These are phyloP conservation scores for Leucaena leucocephala DNA, from an alignment of 306 rosid species.

Conservation along the genomic window DNA sequence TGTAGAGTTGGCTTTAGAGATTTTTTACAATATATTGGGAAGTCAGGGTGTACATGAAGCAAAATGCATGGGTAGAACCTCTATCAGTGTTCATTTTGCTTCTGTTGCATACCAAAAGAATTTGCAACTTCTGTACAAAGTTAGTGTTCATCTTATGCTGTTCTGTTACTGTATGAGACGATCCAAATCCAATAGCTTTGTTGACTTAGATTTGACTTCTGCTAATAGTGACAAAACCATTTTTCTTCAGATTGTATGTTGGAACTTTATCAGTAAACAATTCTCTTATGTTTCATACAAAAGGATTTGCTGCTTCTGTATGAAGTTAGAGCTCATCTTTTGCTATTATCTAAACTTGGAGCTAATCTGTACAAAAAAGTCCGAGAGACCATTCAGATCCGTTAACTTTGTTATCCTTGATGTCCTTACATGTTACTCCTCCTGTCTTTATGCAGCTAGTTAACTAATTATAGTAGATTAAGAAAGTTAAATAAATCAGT, in stretches of 20 bases:
- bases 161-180: constrained; percentile 5
- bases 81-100: constrained; percentile 35
- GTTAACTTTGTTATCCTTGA: constrained; percentile 1
- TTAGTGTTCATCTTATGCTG: constrained; percentile 33
- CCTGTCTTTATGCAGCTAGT: too few species aligned
- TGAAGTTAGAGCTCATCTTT: constrained; percentile 35
- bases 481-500: too few species aligned
- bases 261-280: not conserved
- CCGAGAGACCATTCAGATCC: not conserved
- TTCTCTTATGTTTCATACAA: constrained; percentile 41
- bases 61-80: constrained; percentile 40
- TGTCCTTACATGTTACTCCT: not conserved
- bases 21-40: constrained; percentile 57
- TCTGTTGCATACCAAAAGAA: constrained; percentile 42
- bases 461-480: too few species aligned
- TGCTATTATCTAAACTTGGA: constrained; percentile 4
- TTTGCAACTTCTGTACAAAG: constrained; percentile 48
- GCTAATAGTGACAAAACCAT: not conserved
- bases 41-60: constrained; percentile 49
- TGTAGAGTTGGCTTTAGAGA: constrained; percentile 70
- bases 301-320: constrained; percentile 47
- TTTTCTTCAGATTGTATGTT: not conserved
- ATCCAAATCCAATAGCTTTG: not conserved
- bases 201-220: not conserved
- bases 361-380: not conserved